Base-by-base conservation (phyloP, 768 basidiomycete species). In the Lyophyllum atratum region DNA sequence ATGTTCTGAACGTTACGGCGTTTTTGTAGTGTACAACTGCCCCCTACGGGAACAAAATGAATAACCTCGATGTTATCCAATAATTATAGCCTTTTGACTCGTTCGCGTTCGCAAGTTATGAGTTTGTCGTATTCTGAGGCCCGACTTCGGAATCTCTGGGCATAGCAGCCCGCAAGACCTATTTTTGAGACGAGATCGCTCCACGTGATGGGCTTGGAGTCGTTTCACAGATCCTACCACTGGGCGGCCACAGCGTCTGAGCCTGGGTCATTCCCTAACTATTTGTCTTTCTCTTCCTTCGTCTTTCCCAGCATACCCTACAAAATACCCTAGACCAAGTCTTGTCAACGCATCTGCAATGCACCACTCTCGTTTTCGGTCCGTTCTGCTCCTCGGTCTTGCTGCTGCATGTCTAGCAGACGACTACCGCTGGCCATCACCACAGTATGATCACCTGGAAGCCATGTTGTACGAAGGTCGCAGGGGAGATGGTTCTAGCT, bases 361-460 rank as follows among this genome's bases (percentile, higher is more conserved):
- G 66, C 62, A 59, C 47, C 59, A 65, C 63, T 54, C 53, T 66
- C 56, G 31, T 49, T 55, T 56, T 66, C 56, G 31, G 43, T 55
- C 54, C 54, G 44, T 52, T 22, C 44, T 65, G 7, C 45, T 60
- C 52, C 52, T 65, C 24, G 49, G 52, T 55, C 31, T 67, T 17
- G 56, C 50, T n/a, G 55, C 56, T 29, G 51, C 60, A 57, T 60
- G 58, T 57, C 56, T 65, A 44, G 61, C 66, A 9, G 61, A 59
- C 28, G 47, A 62, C 51, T 66, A 66, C 58, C 61, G 67, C 5
- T 77, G 73, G 73, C 75, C 75, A 6, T 69, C 68, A 44, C 69
- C 69, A 15, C 71, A 68, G 51, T 72, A 73, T 56, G 75, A 77
- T 39, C 68, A 68, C 1, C 59, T 75, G 11, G 76, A 77, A 63